These are phyloP conservation scores for Gracilaria domingensis DNA, from an alignment of 23 red algal species.

Conservation along the genomic window DNA sequence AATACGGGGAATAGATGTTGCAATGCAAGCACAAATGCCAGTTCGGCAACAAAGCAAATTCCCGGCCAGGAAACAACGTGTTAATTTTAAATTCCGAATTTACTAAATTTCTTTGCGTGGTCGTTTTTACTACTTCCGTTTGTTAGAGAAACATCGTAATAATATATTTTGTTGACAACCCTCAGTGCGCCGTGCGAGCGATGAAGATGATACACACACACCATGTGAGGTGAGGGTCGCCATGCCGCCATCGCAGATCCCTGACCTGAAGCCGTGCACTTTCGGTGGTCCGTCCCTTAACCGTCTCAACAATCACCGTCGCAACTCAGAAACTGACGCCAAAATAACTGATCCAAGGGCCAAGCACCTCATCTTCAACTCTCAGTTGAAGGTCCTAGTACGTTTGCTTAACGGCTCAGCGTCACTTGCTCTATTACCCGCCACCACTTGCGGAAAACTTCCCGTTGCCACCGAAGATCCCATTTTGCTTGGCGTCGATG, in stretches of 20 bases:
- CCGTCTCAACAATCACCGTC: constrained; percentile 17
- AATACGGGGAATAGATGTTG: too few relatives aligned
- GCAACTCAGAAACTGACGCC: background rate
- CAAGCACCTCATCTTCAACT: background rate
- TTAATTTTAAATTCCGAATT: too few relatives aligned
- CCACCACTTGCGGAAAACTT: background rate
- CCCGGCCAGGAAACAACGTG: too few relatives aligned
- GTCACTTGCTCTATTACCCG: constrained; percentile 4
- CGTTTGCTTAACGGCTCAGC: background rate
- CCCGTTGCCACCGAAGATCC: background rate
- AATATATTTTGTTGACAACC: too few relatives aligned
- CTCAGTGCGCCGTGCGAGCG: too few relatives aligned
- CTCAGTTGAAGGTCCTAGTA: background rate
- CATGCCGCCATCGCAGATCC: background rate
- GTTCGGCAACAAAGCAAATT: too few relatives aligned
- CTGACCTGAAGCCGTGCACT: background rate
- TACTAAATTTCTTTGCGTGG: too few relatives aligned
- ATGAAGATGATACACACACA: too few relatives aligned
- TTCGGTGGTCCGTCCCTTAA: constrained; percentile 3
- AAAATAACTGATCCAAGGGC: background rate
- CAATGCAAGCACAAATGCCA: too few relatives aligned
- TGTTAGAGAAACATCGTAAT: too few relatives aligned
- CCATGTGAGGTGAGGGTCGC: too few relatives aligned
- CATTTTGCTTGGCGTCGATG: constrained; percentile 5
- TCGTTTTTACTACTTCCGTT: too few relatives aligned